Percentiles rank a stretch among this genome's conserved stretches.
phyloP scores from a whole-genome alignment of 495 filamentous ascomycete genomes.

The Cryomyces antarcticus region DNA sequence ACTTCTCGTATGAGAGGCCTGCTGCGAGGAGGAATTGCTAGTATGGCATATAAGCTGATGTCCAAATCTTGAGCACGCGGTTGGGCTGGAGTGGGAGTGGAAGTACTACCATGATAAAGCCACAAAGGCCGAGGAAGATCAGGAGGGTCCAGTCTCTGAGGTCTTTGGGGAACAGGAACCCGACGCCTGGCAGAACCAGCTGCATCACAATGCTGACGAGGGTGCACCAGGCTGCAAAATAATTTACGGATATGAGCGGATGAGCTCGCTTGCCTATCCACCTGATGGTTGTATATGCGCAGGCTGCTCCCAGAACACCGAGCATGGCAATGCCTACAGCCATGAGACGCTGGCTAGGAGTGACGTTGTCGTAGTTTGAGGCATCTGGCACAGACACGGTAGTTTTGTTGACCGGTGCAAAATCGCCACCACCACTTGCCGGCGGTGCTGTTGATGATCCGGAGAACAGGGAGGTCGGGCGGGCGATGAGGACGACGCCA shows the following conservation, averaged over 20 bases:
- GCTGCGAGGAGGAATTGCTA: slow-evolving; percentile 65
- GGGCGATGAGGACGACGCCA: slow-evolving; percentile 73
- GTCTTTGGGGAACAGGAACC: slow-evolving; percentile 40
- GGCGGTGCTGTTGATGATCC: slow-evolving; percentile 5
- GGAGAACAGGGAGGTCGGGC: slow-evolving; percentile 39
- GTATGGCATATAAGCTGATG: slow-evolving; percentile 1
- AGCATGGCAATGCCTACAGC: slow-evolving; percentile 58
- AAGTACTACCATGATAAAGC: slow-evolving; percentile 42
- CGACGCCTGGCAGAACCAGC: slow-evolving; percentile 28
- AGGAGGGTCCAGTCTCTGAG: slow-evolving; percentile 51
- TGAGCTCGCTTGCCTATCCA: slow-evolving; percentile 74
- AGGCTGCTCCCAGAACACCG: slow-evolving; percentile 60
- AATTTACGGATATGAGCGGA: slow-evolving; percentile 68
- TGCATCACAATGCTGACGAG: slow-evolving; percentile 43
- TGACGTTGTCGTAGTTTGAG: slow-evolving; percentile 22
- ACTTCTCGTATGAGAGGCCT: slow-evolving; percentile 47
- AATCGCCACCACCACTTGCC: slow-evolving; percentile 16
- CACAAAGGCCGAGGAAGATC: slow-evolving; percentile 46
- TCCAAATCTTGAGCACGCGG: neutral
- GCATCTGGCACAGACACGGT: slow-evolving; percentile 6
- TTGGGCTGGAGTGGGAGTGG: neutral
- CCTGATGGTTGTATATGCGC: slow-evolving; percentile 61
- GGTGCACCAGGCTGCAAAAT: slow-evolving; percentile 55
- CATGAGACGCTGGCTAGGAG: slow-evolving; percentile 43
- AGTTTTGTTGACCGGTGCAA: slow-evolving; percentile 16